These are phyloP conservation scores for Aureobasidium uvarum DNA, from an alignment of 2,329 filamentous ascomycete species.

Conservation along the genomic window DNA sequence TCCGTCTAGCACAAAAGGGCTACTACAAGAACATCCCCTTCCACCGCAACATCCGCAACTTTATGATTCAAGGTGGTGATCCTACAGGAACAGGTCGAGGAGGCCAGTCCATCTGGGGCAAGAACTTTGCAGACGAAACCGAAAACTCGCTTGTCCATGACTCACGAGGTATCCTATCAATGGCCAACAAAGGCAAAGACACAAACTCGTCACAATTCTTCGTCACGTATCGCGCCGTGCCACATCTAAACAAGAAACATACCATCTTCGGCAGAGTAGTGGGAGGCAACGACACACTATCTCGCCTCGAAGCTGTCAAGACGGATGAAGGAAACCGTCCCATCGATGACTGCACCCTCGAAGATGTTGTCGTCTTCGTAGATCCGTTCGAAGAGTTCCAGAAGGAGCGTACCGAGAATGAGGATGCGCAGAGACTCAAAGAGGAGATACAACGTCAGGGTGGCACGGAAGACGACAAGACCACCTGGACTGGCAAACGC, in stretches of 20 bases:
- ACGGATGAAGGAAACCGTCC: conserved; percentile 75
- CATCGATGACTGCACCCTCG: conserved; percentile 73
- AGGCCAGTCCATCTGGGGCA: conserved; percentile 89
- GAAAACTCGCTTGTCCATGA: conserved; percentile 87
- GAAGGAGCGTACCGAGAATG: conserved; percentile 56
- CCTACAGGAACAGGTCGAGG: conserved; percentile 88
- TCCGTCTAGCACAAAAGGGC: conserved; percentile 79
- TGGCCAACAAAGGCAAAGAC: conserved; percentile 99
- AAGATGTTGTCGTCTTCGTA: conserved; percentile 80
- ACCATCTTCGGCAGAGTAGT: conserved; percentile 92
- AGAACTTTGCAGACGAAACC: conserved; percentile 91
- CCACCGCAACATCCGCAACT: conserved; percentile 90
- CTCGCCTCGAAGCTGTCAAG: conserved; percentile 72
- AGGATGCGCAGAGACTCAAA: conserved; percentile 62
- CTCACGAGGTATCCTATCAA: conserved; percentile 73
- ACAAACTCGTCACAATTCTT: conserved; percentile 97
- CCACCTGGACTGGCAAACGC: conserved; percentile 95
- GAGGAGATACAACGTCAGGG: conserved; percentile 64
- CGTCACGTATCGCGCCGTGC: conserved; percentile 79
- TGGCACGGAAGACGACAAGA: conserved; percentile 80
- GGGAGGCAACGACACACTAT: conserved; percentile 65
- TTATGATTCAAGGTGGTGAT: conserved; percentile 98
- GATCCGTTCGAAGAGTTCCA: conserved; percentile 96
- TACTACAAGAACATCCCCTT: conserved; percentile 85
- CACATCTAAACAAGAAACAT: conserved; percentile 91